phyloP scores from a whole-genome alignment of 148 eudicot species.

The Rhododendron ferrugineum region DNA sequence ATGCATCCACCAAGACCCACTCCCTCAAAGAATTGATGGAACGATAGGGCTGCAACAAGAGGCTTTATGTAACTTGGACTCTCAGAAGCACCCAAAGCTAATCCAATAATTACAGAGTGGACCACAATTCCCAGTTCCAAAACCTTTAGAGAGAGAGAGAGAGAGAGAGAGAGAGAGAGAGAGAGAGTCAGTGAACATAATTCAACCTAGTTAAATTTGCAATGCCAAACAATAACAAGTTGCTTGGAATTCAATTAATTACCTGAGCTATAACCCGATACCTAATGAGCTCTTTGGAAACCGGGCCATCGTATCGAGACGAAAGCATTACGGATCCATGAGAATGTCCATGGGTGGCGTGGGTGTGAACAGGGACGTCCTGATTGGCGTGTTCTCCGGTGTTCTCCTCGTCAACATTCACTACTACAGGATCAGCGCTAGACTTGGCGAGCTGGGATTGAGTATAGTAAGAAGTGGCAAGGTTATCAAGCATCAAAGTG shows the following conservation, averaged over 20 bases:
- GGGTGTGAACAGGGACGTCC: neutral
- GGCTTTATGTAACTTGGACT: neutral
- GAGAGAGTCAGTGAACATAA: neutral
- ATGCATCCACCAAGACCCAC: slow-evolving; percentile 5
- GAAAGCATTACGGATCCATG: neutral
- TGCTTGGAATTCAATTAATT: neutral
- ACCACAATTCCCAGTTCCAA: slow-evolving; percentile 10
- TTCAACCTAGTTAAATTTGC: neutral
- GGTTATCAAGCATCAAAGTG: neutral
- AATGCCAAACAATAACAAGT: neutral
- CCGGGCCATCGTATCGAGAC: neutral
- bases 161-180: no score
- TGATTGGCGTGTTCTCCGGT: neutral
- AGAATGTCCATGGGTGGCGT: neutral
- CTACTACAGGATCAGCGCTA: fast-evolving
- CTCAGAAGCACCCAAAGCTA: slow-evolving; percentile 5
- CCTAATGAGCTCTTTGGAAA: neutral
- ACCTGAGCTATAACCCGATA: neutral
- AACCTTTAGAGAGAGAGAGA: neutral
- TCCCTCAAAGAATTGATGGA: neutral
- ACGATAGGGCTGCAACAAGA: neutral
- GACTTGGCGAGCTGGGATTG: neutral
- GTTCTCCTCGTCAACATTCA: neutral
- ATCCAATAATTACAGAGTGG: slow-evolving; percentile 9
- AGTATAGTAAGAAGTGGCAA: neutral